Percentiles rank a stretch among this genome's conserved stretches.
Evolutionary conservation across 495 filamentous ascomycete genomes (phyloP).

Genomic region (Corynascus novoguineensis): DNA sequence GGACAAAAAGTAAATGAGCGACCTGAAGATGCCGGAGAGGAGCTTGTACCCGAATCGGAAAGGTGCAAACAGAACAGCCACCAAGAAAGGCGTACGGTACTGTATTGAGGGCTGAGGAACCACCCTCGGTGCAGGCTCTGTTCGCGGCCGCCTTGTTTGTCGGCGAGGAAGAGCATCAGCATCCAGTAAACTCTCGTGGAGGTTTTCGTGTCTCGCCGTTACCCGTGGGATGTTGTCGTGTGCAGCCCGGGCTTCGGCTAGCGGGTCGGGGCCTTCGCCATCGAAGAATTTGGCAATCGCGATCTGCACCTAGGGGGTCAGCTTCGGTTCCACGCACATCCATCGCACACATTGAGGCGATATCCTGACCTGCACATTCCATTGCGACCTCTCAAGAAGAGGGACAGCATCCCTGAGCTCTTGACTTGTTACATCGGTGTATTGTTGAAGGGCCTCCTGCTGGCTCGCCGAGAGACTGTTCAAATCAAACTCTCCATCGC

Average conservation of each 20-base stretch:
- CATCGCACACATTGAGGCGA: no score
- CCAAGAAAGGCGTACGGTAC: slow-evolving; percentile 63
- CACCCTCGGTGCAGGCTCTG: slow-evolving; percentile 71
- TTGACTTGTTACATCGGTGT: slow-evolving; percentile 81
- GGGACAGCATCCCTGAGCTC: slow-evolving; percentile 71
- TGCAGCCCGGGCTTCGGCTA: slow-evolving; percentile 69
- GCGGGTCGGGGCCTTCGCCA: slow-evolving; percentile 77
- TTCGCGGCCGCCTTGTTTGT: slow-evolving; percentile 24
- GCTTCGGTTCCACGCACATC: background rate
- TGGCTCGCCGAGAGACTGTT: slow-evolving; percentile 66
- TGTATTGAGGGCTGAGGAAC: slow-evolving; percentile 64
- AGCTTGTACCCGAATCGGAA: slow-evolving; percentile 71
- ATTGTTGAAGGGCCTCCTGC: slow-evolving; percentile 77
- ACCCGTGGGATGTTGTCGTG: slow-evolving; percentile 52
- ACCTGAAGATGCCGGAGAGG: slow-evolving; percentile 59
- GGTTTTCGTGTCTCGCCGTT: slow-evolving; percentile 60
- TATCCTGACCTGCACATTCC: slow-evolving; percentile 80
- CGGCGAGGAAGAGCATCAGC: slow-evolving; percentile 31
- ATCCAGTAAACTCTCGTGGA: slow-evolving; percentile 53
- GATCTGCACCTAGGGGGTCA: slow-evolving; percentile 55
- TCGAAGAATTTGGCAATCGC: slow-evolving; percentile 97
- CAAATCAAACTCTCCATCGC: slow-evolving; percentile 51
- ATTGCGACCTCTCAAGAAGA: slow-evolving; percentile 77
- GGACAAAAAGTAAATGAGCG: slow-evolving; percentile 70
- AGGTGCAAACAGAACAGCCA: slow-evolving; percentile 73